Evolutionary conservation across 345 rosid genomes (phyloP), one percentile per base, ranked within the genome.

Genomic region (Balakata baccata): DNA sequence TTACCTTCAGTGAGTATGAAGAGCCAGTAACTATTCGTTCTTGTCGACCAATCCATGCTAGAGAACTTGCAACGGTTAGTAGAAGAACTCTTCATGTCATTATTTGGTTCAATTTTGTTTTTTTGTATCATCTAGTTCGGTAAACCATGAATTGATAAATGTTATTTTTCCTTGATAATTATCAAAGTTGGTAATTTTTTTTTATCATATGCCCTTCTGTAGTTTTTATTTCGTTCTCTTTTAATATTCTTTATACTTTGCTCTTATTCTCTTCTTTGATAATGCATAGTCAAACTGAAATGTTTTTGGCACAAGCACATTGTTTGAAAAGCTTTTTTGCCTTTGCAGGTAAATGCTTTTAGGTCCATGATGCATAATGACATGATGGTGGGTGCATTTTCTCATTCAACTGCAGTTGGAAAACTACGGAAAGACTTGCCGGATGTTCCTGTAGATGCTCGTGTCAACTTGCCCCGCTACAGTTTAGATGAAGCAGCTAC

Each of bases 331-430:
- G 20, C 22, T n/a, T 25, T 11, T 46, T 74, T 73, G 14, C 79
- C 68, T 78, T 65, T 84, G 78, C 88, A 95, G 97, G 98, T 95
- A 68, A 95, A 89, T 80, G 92, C 98, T 54, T 92, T 90, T 73
- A 89, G 98, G 84, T 84, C 89, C 70, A 91, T 95, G 97, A 89
- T 81, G 91, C 97, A 90, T 77, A 82, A 94, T 78, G 90, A 86
- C 73, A 92, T 92, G 99, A 94, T 94, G 98, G 91, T 92, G 56
- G 97, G 97, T 72, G 92, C 97, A 72, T 94, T 91, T 84, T 88
- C 97, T 57, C 90, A 92, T 79, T 95, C 99, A 81, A 92, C 96
- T 17, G 98, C 99, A 47, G 97, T 92, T 43, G 98, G 97, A 54
- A 95, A 92, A 80, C 88, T 95, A 72, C 96, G 94, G 6, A 73